phyloP scores from a whole-genome alignment of 352 stramenopile genomes.

The Phytophthora citrophthora region DNA sequence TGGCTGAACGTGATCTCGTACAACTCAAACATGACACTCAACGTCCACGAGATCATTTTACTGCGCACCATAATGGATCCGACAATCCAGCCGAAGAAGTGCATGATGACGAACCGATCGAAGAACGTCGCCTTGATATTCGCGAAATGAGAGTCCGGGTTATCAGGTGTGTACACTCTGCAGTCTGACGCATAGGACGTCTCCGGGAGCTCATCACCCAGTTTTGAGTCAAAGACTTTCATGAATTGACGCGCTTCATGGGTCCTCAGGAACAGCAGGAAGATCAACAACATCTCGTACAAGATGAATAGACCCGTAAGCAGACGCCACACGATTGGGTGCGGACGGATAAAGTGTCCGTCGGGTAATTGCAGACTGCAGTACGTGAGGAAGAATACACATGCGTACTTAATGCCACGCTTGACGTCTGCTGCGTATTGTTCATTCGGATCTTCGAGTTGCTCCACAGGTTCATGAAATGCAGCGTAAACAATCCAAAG shows the following conservation, averaged over 20 bases:
- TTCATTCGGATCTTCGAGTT: slow-evolving; percentile 43
- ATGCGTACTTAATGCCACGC: slow-evolving; percentile 80
- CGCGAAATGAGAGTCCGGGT: slow-evolving; percentile 74
- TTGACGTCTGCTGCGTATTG: slow-evolving; percentile 64
- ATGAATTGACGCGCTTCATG: slow-evolving; percentile 85
- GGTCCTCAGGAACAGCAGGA: slow-evolving; percentile 86
- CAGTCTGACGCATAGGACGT: slow-evolving; percentile 87
- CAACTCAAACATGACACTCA: slow-evolving; percentile 88
- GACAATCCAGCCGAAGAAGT: slow-evolving; percentile 92
- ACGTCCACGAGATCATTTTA: slow-evolving; percentile 82
- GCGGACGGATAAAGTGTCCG: slow-evolving; percentile 87
- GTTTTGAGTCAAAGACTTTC: slow-evolving; percentile 79
- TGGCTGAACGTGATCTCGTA: slow-evolving; percentile 91
- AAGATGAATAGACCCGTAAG: slow-evolving; percentile 92
- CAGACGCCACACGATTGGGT: slow-evolving; percentile 92
- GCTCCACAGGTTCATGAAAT: slow-evolving; percentile 61
- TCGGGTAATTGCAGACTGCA: slow-evolving; percentile 87
- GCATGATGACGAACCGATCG: slow-evolving; percentile 91
- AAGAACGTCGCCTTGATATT: slow-evolving; percentile 86
- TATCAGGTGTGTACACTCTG: slow-evolving; percentile 87
- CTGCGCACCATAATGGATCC: slow-evolving; percentile 87
- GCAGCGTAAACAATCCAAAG: slow-evolving; percentile 87
- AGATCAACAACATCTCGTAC: slow-evolving; percentile 91
- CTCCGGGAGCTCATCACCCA: slow-evolving; percentile 82
- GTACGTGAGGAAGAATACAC: slow-evolving; percentile 89